Conservation (phyloP, 2,329 filamentous ascomycete genomes). For the Colletotrichum sp. region DNA sequence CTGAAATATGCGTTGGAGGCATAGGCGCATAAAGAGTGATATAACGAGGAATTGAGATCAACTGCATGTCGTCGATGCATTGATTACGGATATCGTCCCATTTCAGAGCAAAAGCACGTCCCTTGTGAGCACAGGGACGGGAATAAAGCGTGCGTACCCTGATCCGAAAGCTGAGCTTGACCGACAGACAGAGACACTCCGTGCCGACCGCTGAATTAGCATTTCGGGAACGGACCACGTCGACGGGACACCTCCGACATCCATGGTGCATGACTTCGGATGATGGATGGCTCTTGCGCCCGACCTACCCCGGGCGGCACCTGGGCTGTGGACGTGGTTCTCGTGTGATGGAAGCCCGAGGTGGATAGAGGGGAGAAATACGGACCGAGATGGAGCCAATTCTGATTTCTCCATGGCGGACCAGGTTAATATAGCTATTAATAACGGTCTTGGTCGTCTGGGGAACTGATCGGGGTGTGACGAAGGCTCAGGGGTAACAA, state of each 20-base stretch:
- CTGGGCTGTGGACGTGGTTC: neutral
- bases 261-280: constrained; percentile 1
- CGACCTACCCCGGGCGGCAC: neutral
- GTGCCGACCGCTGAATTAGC: neutral
- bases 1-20: neutral
- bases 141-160: neutral
- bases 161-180: neutral
- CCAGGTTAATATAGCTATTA: neutral
- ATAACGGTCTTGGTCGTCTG: constrained; percentile 8
- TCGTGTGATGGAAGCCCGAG: neutral
- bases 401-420: neutral
- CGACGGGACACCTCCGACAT: neutral
- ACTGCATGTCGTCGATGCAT: neutral
- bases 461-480: neutral
- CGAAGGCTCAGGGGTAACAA: constrained; percentile 1
- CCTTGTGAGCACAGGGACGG: neutral
- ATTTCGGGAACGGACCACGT: constrained; percentile 9
- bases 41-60: neutral
- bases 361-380: neutral
- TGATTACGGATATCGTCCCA: neutral
- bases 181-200: neutral
- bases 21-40: neutral
- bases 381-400: neutral
- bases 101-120: neutral
- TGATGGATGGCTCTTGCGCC: constrained; percentile 5